phyloP scores from a whole-genome alignment of 202 grass and related monocot genomes.

The Saccharum hybrid region DNA sequence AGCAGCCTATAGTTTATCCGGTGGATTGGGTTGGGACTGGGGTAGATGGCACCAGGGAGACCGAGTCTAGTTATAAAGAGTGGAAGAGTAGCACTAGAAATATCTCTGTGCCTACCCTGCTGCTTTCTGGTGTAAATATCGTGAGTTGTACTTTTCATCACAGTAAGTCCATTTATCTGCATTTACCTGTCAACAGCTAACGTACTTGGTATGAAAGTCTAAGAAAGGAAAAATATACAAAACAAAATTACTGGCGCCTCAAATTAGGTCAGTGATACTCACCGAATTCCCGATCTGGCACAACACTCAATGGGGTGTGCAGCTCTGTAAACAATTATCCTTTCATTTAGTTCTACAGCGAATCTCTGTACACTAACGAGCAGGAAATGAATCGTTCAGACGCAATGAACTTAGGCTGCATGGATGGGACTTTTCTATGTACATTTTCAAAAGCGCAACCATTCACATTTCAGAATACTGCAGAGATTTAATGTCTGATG shows the following conservation, averaged over 20 bases:
- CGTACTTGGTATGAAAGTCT: constrained; percentile 16
- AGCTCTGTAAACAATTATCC: constrained; percentile 31
- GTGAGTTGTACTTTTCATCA: constrained; percentile 30
- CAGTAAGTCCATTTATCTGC: constrained; percentile 15
- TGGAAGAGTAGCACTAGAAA: constrained; percentile 23
- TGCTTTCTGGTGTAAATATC: constrained; percentile 31
- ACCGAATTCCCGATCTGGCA: constrained; percentile 38
- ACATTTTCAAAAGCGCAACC: constrained; percentile 6
- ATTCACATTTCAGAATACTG: constrained; percentile 31
- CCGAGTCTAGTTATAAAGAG: constrained; percentile 28
- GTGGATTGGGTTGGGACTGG: background rate
- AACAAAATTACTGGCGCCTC: constrained; percentile 35
- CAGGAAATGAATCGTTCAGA: constrained; percentile 35
- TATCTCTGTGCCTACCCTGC: constrained; percentile 16
- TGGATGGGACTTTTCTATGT: constrained; percentile 27
- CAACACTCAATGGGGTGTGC: constrained; percentile 35
- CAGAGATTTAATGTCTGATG: constrained; percentile 2
- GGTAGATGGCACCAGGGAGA: constrained; percentile 18
- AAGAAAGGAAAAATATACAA: constrained; percentile 20
- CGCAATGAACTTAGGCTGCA: constrained; percentile 17
- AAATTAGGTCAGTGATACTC: constrained; percentile 37
- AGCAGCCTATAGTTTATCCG: constrained; percentile 9
- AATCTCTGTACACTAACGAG: constrained; percentile 19
- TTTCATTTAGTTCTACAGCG: constrained; percentile 17
- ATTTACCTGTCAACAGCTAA: constrained; percentile 25